Evolutionary conservation across 2,329 filamentous ascomycete genomes (phyloP), one percentile per base, ranked within the genome.

Genomic region (Pyricularia pennisetigena): DNA sequence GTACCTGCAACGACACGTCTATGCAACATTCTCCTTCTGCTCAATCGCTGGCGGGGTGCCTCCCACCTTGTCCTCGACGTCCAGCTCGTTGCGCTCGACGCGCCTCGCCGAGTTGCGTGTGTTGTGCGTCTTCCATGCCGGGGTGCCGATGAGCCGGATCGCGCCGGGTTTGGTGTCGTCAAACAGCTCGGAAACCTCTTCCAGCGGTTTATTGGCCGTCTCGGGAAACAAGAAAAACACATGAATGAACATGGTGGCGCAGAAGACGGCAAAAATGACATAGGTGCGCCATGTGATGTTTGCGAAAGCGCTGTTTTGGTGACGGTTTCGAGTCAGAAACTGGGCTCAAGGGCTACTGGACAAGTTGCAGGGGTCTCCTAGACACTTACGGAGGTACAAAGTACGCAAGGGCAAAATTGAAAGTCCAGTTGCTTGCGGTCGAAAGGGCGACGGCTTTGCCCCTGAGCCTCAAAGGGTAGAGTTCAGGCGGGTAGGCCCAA

Each of bases 401-500:
- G 68, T 78, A 78, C 6, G 76, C 77, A 26, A 79, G 74, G 2
- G 78, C 78, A 68, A 79, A 79, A 73, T 79, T 79, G 72, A 80
- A 80, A 20, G 76, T 73, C 79, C 79, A 80, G 72, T 80, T 78
- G 67, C 72, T 73, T 26, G 76, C 76, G 4, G 76, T 78, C 24
- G 72, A 71, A 32, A 78, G 71, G 14, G 77, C 74, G 67, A 79
- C 73, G 65, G 75, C 74, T 75, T 79, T 79, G 68, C 76, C 71
- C 29, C 80, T 69, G 66, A 78, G 76, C n/a, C 79, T 77, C 41
- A 80, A 76, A 23, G 80, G 80, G 73, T 78, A 84, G 35, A 84
- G 75, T 74, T 84, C 82, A 5, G 82, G 76, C 68, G 78, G 81
- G 75, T 80, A 83, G 63, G 76, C 79, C 81, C 78, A 84, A 66